Conservation (phyloP, 805 yeast genomes). For the Kluyveromyces aestuarii region DNA sequence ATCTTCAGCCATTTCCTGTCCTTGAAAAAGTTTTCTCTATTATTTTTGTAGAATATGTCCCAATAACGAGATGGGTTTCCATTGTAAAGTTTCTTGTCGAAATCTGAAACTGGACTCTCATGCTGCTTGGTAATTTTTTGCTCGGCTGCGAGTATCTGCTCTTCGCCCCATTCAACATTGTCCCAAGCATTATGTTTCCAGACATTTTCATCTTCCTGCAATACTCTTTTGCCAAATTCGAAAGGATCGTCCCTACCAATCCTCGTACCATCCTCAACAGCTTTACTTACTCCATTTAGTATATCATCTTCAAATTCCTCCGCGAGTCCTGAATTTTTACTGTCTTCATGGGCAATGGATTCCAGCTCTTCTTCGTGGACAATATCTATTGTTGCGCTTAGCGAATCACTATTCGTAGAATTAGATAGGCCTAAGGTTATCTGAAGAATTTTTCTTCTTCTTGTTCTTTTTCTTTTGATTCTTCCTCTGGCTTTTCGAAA, state of each 20-base stretch:
- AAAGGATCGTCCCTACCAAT: constrained; percentile 85
- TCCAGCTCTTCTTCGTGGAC: constrained; percentile 1
- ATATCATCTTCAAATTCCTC: neutral
- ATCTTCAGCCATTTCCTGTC: constrained; percentile 94
- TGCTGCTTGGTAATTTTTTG: constrained; percentile 65
- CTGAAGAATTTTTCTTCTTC: constrained; percentile 13
- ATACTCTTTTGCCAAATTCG: constrained; percentile 78
- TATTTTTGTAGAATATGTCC: constrained; percentile 89
- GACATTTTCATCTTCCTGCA: constrained; percentile 67
- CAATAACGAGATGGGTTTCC: constrained; percentile 86
- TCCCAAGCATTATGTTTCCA: constrained; percentile 93
- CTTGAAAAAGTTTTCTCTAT: constrained; percentile 88
- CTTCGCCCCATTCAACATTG: constrained; percentile 96
- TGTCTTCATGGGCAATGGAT: constrained; percentile 14
- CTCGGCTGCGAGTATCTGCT: constrained; percentile 68
- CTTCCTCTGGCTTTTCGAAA: constrained; percentile 17
- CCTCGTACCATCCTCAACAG: constrained; percentile 32
- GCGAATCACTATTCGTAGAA: neutral
- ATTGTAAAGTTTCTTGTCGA: constrained; percentile 72
- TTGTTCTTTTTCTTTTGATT: constrained; percentile 25
- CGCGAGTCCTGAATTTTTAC: constrained; percentile 2
- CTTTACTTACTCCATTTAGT: neutral
- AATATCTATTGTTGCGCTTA: neutral
- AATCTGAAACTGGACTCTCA: constrained; percentile 78
- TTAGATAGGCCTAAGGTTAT: constrained; percentile 4